A percentile compares a stretch with the other conserved stretches of the same genome.
Evolutionary conservation across 371 early-diverging fungal genomes (phyloP).

Genomic region (Entomophthora muscae): DNA sequence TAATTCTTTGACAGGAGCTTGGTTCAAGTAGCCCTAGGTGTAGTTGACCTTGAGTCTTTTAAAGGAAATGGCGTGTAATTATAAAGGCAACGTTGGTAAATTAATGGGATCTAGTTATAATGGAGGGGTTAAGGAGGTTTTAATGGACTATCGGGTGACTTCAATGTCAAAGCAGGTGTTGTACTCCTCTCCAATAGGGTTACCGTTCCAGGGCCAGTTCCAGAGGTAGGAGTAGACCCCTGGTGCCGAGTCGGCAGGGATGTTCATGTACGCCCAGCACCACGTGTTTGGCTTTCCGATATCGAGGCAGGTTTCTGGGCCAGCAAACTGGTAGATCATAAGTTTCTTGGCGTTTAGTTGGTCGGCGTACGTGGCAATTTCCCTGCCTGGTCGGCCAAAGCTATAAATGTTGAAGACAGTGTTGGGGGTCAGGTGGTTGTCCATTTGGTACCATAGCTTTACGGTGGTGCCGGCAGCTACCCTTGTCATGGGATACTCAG

Average conservation of each 20-base stretch:
- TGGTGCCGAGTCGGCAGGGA: conserved; percentile 20
- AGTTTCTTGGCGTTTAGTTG: conserved; percentile 10
- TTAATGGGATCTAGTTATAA: no score
- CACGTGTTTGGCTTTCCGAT: conserved; percentile 18
- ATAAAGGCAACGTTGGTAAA: no score
- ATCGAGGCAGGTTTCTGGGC: conserved; percentile 14
- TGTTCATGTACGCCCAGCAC: no score
- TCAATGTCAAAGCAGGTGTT: conserved; percentile 31
- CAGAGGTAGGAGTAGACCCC: conserved; percentile 22
- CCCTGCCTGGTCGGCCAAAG: conserved; percentile 14
- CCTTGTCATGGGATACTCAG: conserved; percentile 17
- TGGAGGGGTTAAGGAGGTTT: no score
- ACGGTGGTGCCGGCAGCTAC: conserved; percentile 26
- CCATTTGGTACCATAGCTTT: conserved; percentile 26
- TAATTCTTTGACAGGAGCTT: no score
- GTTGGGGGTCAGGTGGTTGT: conserved; percentile 22
- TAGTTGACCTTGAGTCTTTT: no score
- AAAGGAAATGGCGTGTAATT: no score
- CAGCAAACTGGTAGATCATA: conserved; percentile 15
- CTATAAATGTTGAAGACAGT: conserved; percentile 22
- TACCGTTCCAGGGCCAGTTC: conserved; percentile 27
- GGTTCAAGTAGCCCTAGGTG: no score
- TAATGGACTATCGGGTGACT: no score
- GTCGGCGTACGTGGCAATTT: conserved; percentile 17
- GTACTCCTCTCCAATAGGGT: conserved; percentile 31